phyloP scores from a whole-genome alignment of 1,139 yeast species.

The Barnettozyma hawaiiensis region DNA sequence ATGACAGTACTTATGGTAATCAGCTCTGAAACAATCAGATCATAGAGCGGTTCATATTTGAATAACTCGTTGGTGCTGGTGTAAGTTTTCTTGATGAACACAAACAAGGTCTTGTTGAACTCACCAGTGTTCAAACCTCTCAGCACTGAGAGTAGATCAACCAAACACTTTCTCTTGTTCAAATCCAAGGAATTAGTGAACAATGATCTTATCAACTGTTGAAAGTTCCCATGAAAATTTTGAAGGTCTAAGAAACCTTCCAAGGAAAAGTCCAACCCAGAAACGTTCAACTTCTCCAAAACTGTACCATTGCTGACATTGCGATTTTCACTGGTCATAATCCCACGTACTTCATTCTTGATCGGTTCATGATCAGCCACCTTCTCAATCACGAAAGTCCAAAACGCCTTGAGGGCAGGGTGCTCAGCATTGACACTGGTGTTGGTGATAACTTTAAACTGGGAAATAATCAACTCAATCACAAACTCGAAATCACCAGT shows the following conservation, averaged over 20 bases:
- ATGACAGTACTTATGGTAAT: slow-evolving; percentile 30
- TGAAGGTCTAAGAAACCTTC: slow-evolving; percentile 14
- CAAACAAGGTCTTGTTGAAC: slow-evolving; percentile 27
- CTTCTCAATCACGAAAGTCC: slow-evolving; percentile 4
- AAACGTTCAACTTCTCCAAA: slow-evolving; percentile 3
- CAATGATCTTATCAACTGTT: slow-evolving; percentile 17
- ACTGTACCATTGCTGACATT: slow-evolving; percentile 7
- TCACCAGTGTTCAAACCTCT: slow-evolving; percentile 27
- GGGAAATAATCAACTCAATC: slow-evolving; percentile 8
- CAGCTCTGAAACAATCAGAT: slow-evolving; percentile 34
- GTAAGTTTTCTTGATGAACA: slow-evolving; percentile 24
- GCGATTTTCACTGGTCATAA: slow-evolving; percentile 4
- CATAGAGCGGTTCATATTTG: slow-evolving; percentile 26
- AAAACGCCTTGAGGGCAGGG: slow-evolving; percentile 7
- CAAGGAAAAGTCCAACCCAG: slow-evolving; percentile 8
- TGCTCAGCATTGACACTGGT: neutral
- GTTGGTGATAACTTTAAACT: slow-evolving; percentile 8
- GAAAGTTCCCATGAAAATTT: slow-evolving; percentile 20
- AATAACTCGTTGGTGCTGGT: slow-evolving; percentile 23
- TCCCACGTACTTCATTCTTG: slow-evolving; percentile 9
- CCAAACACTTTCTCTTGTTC: slow-evolving; percentile 8
- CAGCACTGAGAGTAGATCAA: slow-evolving; percentile 24
- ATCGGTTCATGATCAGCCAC: slow-evolving; percentile 4
- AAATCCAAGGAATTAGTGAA: slow-evolving; percentile 11
- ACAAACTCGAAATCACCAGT: slow-evolving; percentile 13